These are phyloP conservation scores for Pythium monospermum DNA, from an alignment of 352 stramenopile species.

Conservation along the genomic window DNA sequence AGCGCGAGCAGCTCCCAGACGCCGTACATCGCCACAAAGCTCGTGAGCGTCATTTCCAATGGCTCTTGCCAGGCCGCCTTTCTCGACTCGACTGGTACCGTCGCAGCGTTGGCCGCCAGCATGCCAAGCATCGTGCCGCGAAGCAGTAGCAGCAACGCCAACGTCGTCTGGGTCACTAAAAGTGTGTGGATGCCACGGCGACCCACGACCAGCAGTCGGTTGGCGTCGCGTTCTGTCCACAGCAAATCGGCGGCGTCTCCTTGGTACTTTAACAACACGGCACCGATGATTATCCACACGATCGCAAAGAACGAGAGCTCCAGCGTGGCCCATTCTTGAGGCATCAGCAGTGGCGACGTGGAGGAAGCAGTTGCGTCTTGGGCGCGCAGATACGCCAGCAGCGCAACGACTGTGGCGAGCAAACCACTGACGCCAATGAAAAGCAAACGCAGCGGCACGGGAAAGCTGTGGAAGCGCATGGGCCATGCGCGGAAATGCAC, in stretches of 20 bases:
- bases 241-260: slow-evolving; percentile 4
- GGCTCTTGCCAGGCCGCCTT: no score
- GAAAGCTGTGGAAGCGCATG: background rate
- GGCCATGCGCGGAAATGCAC: slow-evolving; percentile 16
- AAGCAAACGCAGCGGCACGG: background rate
- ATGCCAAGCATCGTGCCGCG: slow-evolving; percentile 4
- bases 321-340: slow-evolving; percentile 1
- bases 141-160: slow-evolving; percentile 9
- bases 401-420: slow-evolving; percentile 2
- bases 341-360: no score
- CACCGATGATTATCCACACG: slow-evolving; percentile 18
- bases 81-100: background rate
- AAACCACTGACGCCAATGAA: background rate
- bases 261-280: slow-evolving; percentile 11
- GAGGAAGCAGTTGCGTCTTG: background rate
- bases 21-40: slow-evolving; percentile 11
- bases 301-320: slow-evolving; percentile 10
- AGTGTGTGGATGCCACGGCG: slow-evolving; percentile 3
- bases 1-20: slow-evolving; percentile 12
- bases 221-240: slow-evolving; percentile 6
- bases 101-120: background rate
- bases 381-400: background rate
- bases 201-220: slow-evolving; percentile 8
- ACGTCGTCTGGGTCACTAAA: background rate
- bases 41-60: background rate